These are phyloP conservation scores for Xylaria multiplex DNA, from an alignment of 2,329 filamentous ascomycete genomes.

Conservation along the genomic window DNA sequence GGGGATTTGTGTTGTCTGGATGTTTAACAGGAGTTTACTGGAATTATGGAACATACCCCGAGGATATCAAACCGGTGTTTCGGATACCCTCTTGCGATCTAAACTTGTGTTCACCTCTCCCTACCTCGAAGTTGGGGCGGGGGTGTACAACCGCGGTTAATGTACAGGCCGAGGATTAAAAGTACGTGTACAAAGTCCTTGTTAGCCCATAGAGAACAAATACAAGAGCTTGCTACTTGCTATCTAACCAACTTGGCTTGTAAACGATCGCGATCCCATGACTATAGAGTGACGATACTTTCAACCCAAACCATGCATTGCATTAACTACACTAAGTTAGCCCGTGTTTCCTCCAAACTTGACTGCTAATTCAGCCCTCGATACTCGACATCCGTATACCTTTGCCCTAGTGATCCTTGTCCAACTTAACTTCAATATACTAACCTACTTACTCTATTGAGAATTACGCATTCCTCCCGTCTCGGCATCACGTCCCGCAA, in stretches of 20 bases:
- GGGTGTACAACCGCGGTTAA: not conserved
- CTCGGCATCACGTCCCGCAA: too few relatives aligned
- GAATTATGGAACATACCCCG: slow-evolving; percentile 24
- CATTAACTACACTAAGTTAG: not conserved
- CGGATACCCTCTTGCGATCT: slow-evolving; percentile 15
- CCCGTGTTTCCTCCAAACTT: not conserved
- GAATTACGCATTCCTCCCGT: too few relatives aligned
- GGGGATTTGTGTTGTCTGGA: not conserved
- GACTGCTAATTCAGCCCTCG: not conserved
- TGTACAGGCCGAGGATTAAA: not conserved
- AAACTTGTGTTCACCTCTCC: not conserved
- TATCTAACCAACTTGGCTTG: not conserved
- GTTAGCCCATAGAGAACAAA: not conserved
- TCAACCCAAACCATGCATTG: not conserved
- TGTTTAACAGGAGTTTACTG: slow-evolving; percentile 26
- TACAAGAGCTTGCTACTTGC: not conserved
- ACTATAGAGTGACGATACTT: not conserved
- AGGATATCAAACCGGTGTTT: slow-evolving; percentile 23
- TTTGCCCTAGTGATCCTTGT: not conserved
- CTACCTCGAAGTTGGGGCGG: not conserved
- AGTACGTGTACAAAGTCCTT: not conserved
- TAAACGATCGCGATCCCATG: not conserved
- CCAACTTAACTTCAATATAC: too few relatives aligned
- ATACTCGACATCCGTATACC: not conserved
- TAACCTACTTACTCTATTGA: too few relatives aligned